phyloP scores from a whole-genome alignment of 305 asterid genomes.

The Rubia peregrina region DNA sequence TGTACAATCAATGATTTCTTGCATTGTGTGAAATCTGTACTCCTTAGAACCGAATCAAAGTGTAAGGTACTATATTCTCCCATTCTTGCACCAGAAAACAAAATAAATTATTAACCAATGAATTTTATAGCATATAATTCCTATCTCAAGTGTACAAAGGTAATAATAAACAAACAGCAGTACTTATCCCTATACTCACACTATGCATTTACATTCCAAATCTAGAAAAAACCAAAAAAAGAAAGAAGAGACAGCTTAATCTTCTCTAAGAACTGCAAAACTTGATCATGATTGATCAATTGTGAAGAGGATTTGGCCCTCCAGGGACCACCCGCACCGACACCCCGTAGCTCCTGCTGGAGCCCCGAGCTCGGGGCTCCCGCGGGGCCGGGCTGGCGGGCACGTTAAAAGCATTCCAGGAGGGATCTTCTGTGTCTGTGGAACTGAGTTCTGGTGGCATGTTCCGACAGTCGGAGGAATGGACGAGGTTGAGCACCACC shows the following conservation, averaged over 20 bases:
- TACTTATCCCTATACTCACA: constrained; percentile 1
- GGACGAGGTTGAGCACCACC: too few species aligned
- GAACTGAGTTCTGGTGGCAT: constrained; percentile 15
- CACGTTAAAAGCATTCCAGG: constrained; percentile 30
- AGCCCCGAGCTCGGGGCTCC: constrained; percentile 25
- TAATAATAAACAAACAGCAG: neutral
- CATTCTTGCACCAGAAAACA: neutral
- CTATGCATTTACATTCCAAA: constrained; percentile 12
- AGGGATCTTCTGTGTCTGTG: neutral
- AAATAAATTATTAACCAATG: neutral
- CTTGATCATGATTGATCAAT: constrained; percentile 24
- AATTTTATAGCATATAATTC: neutral
- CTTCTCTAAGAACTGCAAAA: constrained; percentile 20
- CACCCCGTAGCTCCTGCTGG: constrained; percentile 27
- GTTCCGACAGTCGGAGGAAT: constrained; percentile 29
- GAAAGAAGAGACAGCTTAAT: neutral
- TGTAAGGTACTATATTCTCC: neutral
- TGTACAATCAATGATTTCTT: neutral
- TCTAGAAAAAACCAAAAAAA: neutral
- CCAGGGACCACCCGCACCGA: constrained; percentile 54
- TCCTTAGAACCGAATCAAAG: neutral
- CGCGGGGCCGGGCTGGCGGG: constrained; percentile 25
- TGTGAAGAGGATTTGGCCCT: constrained; percentile 81
- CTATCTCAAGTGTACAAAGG: constrained; percentile 15
- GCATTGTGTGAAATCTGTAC: constrained; percentile 2